These are phyloP conservation scores for Chrysosphaeria jannelii DNA, from an alignment of 2,329 filamentous ascomycete species.

Conservation along the genomic window DNA sequence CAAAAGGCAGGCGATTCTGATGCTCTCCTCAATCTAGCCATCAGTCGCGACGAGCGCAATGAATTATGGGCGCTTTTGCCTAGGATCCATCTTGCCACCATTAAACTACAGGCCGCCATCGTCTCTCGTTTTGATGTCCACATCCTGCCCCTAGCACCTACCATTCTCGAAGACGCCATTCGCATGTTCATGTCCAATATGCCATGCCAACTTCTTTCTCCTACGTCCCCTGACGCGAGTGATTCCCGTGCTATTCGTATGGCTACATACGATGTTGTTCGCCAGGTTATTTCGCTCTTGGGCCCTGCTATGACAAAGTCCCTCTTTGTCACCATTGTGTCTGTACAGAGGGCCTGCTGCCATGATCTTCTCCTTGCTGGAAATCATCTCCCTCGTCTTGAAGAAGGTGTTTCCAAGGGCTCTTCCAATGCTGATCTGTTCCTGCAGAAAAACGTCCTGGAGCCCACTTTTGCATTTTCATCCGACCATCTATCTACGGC, in stretches of 20 bases:
- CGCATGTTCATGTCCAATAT: conserved; percentile 36
- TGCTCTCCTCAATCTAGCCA: conserved; percentile 37
- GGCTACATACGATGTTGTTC: conserved; percentile 28
- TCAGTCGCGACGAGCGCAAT: conserved; percentile 56
- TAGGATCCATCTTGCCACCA: conserved; percentile 38
- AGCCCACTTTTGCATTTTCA: conserved; percentile 5
- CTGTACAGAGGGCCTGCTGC: conserved; percentile 43
- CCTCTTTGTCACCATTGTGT: too few species aligned
- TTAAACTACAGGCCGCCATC: conserved; percentile 28
- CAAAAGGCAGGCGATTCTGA: conserved; percentile 13
- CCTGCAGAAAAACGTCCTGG: too few species aligned
- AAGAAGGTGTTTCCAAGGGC: conserved; percentile 7
- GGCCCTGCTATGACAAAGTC: too few species aligned
- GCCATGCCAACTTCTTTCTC: too few species aligned
- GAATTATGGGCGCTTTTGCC: conserved; percentile 46
- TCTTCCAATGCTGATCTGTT: conserved; percentile 44
- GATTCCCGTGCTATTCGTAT: conserved; percentile 24
- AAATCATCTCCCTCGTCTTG: conserved; percentile 9
- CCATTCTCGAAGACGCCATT: conserved; percentile 37
- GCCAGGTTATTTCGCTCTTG: conserved; percentile 25
- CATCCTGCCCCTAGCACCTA: conserved; percentile 27
- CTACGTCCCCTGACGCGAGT: conserved; percentile 23
- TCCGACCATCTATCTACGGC: conserved; percentile 11
- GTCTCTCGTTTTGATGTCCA: conserved; percentile 24
- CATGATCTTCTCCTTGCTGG: conserved; percentile 33